These are phyloP conservation scores for Mycogone perniciosa DNA, from an alignment of 2,329 filamentous ascomycete species.

Conservation along the genomic window DNA sequence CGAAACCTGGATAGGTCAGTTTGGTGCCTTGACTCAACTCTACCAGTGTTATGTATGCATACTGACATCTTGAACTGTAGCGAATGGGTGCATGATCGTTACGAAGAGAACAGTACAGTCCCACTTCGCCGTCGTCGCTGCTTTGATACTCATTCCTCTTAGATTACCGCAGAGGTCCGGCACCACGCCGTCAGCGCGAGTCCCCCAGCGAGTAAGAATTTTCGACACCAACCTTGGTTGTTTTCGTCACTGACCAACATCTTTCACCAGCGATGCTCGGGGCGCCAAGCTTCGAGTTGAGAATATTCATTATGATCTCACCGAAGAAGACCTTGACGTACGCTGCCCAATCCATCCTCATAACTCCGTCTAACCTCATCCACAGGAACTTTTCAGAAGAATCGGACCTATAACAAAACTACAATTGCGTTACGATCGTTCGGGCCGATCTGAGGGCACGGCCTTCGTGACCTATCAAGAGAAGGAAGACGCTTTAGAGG, in stretches of 20 bases:
- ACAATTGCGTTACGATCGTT: constrained; percentile 75
- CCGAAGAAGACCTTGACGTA: constrained; percentile 76
- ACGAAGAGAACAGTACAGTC: constrained; percentile 61
- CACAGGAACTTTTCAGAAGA: constrained; percentile 70
- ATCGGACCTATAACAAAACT: constrained; percentile 68
- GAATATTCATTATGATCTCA: constrained; percentile 89
- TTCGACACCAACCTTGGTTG: constrained; percentile 6
- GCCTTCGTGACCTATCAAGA: constrained; percentile 77
- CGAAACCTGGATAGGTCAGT: constrained; percentile 66
- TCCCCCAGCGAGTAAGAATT: constrained; percentile 34
- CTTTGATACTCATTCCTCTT: constrained; percentile 18
- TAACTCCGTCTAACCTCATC: constrained; percentile 12
- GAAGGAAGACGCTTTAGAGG: constrained; percentile 63
- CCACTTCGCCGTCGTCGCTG: not conserved
- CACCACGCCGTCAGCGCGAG: constrained; percentile 37
- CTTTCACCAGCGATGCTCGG: constrained; percentile 38
- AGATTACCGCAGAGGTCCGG: constrained; percentile 36
- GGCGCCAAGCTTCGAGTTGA: constrained; percentile 75
- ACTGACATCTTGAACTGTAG: constrained; percentile 35
- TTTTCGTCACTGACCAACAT: constrained; percentile 13
- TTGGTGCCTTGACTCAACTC: not conserved
- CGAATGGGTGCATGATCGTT: constrained; percentile 93
- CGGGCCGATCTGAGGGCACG: constrained; percentile 78
- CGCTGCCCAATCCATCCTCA: constrained; percentile 14
- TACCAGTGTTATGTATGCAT: not conserved